These are phyloP conservation scores for Cynara cardunculus DNA, from an alignment of 129 eudicot genomes.

Conservation along the genomic window DNA sequence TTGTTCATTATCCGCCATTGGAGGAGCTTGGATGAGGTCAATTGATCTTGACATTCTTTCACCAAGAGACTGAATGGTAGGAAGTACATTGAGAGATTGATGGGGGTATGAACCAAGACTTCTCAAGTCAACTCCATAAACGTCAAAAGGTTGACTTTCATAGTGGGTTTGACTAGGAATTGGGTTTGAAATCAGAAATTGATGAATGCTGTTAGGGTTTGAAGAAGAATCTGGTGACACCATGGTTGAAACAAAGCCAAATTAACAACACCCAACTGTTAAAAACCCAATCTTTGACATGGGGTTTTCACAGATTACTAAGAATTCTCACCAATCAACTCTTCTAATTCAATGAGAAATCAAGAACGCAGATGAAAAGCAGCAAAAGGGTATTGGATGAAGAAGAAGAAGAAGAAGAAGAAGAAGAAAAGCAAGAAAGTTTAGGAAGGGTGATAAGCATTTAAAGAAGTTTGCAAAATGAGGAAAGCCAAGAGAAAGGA, in stretches of 20 bases:
- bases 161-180: slow-evolving; percentile 43
- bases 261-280: not conserved
- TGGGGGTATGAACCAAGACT: slow-evolving; percentile 39
- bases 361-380: slow-evolving; percentile 7
- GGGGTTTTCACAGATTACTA: slow-evolving; percentile 5
- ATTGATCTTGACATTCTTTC: slow-evolving; percentile 57
- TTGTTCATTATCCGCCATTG: slow-evolving; percentile 31
- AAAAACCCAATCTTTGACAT: slow-evolving; percentile 14
- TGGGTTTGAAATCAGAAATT: slow-evolving; percentile 62
- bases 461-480: slow-evolving; percentile 33
- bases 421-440: slow-evolving; percentile 26
- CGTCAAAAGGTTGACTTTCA: slow-evolving; percentile 51
- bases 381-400: not conserved
- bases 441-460: slow-evolving; percentile 19
- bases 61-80: slow-evolving; percentile 47
- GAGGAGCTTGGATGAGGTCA: slow-evolving; percentile 44
- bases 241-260: slow-evolving; percentile 31
- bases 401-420: not conserved
- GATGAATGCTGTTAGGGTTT: slow-evolving; percentile 62
- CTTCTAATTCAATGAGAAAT: slow-evolving; percentile 2
- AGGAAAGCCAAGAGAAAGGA: slow-evolving; percentile 23
- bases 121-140: slow-evolving; percentile 52
- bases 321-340: not conserved
- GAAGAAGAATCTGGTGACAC: slow-evolving; percentile 63
- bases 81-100: slow-evolving; percentile 40